Base-by-base conservation (phyloP, 306 rosid genomes). In the Corylus avellana region DNA sequence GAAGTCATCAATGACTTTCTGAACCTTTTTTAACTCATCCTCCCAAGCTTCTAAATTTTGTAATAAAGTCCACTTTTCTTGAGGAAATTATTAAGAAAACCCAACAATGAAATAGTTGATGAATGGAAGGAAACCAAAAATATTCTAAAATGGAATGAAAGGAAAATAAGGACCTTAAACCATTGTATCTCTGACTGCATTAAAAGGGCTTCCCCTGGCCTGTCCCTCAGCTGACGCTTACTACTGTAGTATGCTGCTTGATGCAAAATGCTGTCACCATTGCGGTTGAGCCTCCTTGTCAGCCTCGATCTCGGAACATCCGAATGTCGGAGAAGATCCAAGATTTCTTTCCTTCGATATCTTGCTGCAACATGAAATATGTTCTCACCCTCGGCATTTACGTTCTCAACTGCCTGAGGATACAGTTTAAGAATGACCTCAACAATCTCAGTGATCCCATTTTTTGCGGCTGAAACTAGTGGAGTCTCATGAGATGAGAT, bases 211-310 rank as follows among this genome's bases (percentile, higher is more conserved):
- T 62, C 69, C n/a, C 69, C 69, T 29, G 42, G 69, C 42, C 69
- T 29, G 7, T 62, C 69, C 39, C 18, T 62, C 69, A 62, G 37
- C 69, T 14, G n/a, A 29, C 13, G 69, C 69, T n/a, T n/a, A n/a
- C n/a, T n/a, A n/a, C n/a, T n/a, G n/a, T 4, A 12, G 69, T 62
- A 62, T 1, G 69, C 69, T 29, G 69, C 46, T 62, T 29, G 42
- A 62, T 62, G 69, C 69, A 62, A 62, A 62, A 62, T 62, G 42
- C 44, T 62, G 20, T 62, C 44, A 29, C n/a, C n/a, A n/a, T n/a
- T n/a, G n/a, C n/a, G n/a, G n/a, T n/a, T n/a, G n/a, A n/a, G n/a
- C n/a, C n/a, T n/a, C n/a, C n/a, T n/a, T n/a, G n/a, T n/a, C n/a
- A n/a, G n/a, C n/a, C n/a, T n/a, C n/a, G n/a, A n/a, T n/a, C n/a